These are phyloP conservation scores for Triticum turgidum DNA, from an alignment of 176 grass and related monocot genomes.

Conservation along the genomic window DNA sequence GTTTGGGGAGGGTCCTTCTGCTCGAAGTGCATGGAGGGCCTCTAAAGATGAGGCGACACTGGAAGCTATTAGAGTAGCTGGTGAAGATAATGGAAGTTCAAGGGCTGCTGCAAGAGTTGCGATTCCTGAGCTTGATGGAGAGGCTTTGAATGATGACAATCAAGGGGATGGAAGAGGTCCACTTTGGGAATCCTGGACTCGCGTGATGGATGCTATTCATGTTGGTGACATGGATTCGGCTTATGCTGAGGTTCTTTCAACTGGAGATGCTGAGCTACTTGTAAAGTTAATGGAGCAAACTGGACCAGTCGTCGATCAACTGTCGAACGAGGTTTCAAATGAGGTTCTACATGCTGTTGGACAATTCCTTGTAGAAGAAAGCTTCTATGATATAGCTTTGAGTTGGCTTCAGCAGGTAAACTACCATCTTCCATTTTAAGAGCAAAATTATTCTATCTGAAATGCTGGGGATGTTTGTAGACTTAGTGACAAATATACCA, in stretches of 20 bases:
- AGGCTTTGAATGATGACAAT: conserved; percentile 71
- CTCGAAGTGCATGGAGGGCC: conserved; percentile 94
- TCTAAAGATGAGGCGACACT: conserved; percentile 97
- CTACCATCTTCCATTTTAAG: conserved; percentile 29
- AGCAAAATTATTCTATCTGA: conserved; percentile 1
- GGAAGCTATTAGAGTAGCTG: conserved; percentile 92
- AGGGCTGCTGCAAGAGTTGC: conserved; percentile 49
- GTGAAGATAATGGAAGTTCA: conserved; percentile 85
- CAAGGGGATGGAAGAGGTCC: conserved; percentile 67
- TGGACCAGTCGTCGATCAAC: conserved; percentile 78
- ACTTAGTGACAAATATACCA: not conserved
- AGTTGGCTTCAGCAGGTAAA: conserved; percentile 95
- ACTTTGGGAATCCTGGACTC: conserved; percentile 86
- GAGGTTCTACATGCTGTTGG: conserved; percentile 84
- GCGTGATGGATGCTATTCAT: conserved; percentile 82
- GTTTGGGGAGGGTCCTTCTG: conserved; percentile 93
- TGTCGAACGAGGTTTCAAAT: conserved; percentile 74
- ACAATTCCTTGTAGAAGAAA: conserved; percentile 86
- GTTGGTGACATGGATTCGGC: conserved; percentile 74
- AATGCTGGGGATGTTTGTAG: not conserved
- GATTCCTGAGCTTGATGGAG: conserved; percentile 66
- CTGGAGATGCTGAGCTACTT: conserved; percentile 79
- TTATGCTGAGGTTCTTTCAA: conserved; percentile 80
- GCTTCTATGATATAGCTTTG: conserved; percentile 86
- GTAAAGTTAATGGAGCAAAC: conserved; percentile 98